Conservation (phyloP, 2,329 filamentous ascomycete genomes). For the Rosellinia necatrix region DNA sequence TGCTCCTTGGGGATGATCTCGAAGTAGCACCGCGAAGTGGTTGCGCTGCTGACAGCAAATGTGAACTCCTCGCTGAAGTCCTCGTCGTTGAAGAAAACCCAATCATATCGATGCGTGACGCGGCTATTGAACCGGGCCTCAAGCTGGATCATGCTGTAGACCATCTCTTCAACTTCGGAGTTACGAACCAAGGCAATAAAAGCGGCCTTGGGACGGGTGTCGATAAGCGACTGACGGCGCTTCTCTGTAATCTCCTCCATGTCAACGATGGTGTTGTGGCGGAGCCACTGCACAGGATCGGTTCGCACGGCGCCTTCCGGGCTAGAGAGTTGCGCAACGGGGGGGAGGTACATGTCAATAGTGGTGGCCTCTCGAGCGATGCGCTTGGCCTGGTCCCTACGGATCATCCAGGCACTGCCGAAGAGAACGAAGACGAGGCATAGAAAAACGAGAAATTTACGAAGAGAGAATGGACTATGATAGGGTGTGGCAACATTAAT, state of each 20-base stretch:
- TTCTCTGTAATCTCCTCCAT: constrained; percentile 25
- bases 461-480: constrained; percentile 33
- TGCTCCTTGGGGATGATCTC: constrained; percentile 76
- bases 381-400: constrained; percentile 26
- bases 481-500: constrained; percentile 34
- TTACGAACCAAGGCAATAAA: constrained; percentile 74
- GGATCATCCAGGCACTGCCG: constrained; percentile 31
- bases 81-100: constrained; percentile 85
- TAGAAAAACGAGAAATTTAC: constrained; percentile 30
- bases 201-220: constrained; percentile 43
- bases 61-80: constrained; percentile 81
- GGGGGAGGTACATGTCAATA: constrained; percentile 35
- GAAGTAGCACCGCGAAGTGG: constrained; percentile 72
- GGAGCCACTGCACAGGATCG: constrained; percentile 37
- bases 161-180: constrained; percentile 68
- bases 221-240: constrained; percentile 26
- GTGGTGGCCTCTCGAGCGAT: constrained; percentile 11
- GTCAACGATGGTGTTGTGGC: constrained; percentile 34
- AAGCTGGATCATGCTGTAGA: constrained; percentile 72
- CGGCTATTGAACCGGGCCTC: constrained; percentile 80
- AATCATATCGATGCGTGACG: constrained; percentile 75
- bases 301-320: constrained; percentile 9
- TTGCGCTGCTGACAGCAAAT: constrained; percentile 66
- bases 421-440: constrained; percentile 30
- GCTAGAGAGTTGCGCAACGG: constrained; percentile 29